Percentiles rank a stretch among this genome's conserved stretches.
Evolutionary conservation across 2,329 filamentous ascomycete genomes (phyloP).

Genomic region (Colletotrichum tropicicola): DNA sequence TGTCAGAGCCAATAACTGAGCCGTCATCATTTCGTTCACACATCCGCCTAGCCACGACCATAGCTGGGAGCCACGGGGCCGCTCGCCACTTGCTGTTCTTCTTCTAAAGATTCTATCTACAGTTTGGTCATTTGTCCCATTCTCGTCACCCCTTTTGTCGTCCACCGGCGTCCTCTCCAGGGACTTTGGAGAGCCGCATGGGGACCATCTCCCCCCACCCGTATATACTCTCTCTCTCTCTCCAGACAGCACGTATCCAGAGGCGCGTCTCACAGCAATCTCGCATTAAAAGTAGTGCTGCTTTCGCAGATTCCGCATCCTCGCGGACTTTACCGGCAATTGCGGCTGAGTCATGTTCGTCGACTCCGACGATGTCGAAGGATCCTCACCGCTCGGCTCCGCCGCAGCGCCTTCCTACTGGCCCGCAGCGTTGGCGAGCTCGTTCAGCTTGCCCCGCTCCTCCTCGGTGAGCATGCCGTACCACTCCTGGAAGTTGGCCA

Average conservation of each 20-base stretch:
- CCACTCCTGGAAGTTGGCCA: conserved; percentile 65
- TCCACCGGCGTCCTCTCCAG: no score
- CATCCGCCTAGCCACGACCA: no score
- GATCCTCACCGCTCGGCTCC: not conserved
- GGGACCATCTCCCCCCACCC: no score
- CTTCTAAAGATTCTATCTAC: conserved; percentile 12
- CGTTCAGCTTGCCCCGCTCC: conserved; percentile 65
- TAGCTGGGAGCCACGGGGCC: no score
- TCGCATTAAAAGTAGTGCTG: conserved; percentile 20
- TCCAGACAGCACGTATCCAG: no score
- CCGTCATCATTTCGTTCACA: no score
- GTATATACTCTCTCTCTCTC: no score
- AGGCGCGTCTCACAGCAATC: no score
- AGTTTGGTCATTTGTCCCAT: not conserved
- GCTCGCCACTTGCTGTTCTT: no score
- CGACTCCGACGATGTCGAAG: not conserved
- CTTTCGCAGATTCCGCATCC: conserved; percentile 26
- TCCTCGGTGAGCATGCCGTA: conserved; percentile 63
- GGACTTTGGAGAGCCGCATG: no score
- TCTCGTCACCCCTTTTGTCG: not conserved
- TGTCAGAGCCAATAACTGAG: no score
- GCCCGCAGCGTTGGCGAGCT: conserved; percentile 52
- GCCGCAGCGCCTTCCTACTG: conserved; percentile 31
- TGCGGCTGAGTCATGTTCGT: conserved; percentile 17
- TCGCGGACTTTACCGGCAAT: conserved; percentile 15